Evolutionary conservation across 2,329 filamentous ascomycete species (phyloP), one percentile per base, ranked within the genome.

Genomic region (Diaporthe sp.): DNA sequence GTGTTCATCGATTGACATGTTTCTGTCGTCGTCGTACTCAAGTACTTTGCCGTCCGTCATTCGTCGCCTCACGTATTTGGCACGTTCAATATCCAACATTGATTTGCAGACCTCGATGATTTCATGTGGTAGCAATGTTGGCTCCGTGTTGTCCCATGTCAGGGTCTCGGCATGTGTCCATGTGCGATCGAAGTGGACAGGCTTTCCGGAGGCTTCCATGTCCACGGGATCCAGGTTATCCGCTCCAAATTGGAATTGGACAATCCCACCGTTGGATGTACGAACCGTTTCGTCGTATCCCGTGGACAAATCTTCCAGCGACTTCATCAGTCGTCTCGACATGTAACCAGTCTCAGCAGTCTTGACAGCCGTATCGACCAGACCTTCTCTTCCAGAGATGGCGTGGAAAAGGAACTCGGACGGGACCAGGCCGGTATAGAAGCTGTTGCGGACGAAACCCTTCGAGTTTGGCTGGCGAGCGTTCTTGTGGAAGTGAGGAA

Each of bases 291-390:
- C 92, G 81, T 99, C 97, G 81, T 99, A 99, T 80, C 95, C 92
- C 0, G 94, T 95, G 0, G 96, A 98, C 4, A 98, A 87, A 87
- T 99, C 97, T 83, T 99, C 97, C 67, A 99, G 86, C 4, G 95
- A 98, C 85, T 99, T 99, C 96, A 99, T 99, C 82, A 99, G 85
- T 79, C 97, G 93, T 86, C 97, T 93, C 78, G 96, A 98, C 97
- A 99, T 99, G 86, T 99, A 99, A 78, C 97, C 97, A 15, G 97
- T 99, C 85, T 99, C 97, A 72, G 97, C 97, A 72, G 97, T 99
- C 87, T 99, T 99, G 86, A 98, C 97, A 77, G 97, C 97, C 2
- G 97, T 99, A 90, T 99, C 97, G 81, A 99, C 96, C 79, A 99
- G 87, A 91, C 97, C 97, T 91, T 98, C 97, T 92, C 97, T 94